Percentiles rank a stretch among this genome's conserved stretches.
Conservation (phyloP, 257 asterid genomes). For the Sherardia arvensis region DNA sequence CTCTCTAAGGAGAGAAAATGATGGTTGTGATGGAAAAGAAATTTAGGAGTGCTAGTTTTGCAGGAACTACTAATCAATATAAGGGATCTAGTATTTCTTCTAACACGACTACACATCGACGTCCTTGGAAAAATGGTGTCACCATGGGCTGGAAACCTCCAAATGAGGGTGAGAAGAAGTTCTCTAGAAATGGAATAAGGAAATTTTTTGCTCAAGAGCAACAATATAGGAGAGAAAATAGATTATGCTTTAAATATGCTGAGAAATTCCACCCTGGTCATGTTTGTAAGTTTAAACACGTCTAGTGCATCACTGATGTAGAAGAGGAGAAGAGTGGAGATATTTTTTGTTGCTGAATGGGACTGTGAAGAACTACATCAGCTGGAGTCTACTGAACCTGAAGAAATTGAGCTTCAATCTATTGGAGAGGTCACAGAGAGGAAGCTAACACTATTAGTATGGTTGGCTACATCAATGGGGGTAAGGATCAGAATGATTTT, state of each 20-base stretch:
- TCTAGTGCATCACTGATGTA: neutral
- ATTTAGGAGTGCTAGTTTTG: too few species aligned
- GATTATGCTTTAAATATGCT: neutral
- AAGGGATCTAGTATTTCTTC: too few species aligned
- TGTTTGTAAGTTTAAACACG: neutral
- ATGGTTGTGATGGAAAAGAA: too few species aligned
- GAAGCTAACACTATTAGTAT: neutral
- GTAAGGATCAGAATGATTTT: neutral
- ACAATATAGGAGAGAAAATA: neutral
- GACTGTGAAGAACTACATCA: neutral
- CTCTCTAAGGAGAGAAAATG: too few species aligned
- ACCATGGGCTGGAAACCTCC: too few species aligned
- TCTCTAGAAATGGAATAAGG: neutral
- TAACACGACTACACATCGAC: too few species aligned
- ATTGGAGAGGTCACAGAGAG: neutral
- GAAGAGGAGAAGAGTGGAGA: neutral
- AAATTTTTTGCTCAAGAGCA: neutral
- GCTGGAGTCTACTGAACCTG: neutral
- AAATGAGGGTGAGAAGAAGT: too few species aligned
- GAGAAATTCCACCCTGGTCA: neutral
- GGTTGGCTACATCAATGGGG: neutral
- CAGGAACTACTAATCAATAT: too few species aligned
- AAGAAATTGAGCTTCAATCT: too few species aligned
- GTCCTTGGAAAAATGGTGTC: neutral
- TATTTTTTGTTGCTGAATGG: neutral